Base-by-base conservation (phyloP, 2,329 filamentous ascomycete genomes). In the Mycosphaerella arachidis region DNA sequence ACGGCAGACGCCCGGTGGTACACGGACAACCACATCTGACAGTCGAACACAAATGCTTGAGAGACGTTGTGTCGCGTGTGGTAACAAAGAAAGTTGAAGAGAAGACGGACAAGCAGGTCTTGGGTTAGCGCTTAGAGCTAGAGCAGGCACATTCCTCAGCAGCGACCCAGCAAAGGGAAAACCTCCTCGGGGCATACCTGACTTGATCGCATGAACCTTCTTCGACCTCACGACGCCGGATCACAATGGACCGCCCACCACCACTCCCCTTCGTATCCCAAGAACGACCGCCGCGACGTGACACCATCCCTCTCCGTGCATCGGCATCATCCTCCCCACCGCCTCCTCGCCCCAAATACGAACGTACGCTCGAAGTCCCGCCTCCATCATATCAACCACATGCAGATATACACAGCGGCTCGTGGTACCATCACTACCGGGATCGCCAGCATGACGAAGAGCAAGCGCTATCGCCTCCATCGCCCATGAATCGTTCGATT, bases 21-120 rank as follows among this genome's bases (percentile, higher is more conserved):
- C 46, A 50, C 46, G 46, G 46, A 9, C 46, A 50, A 50, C 46
- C 46, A 50, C 46, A 29, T 50, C 46, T 50, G 46, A 50, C 46
- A 12, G 6, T 13, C 16, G 46, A 50, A 29, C 46, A 29, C 24
- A 50, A 50, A 50, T 50, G 8, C 29, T 29, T n/a, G 24, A 29
- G 9, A 4, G 27, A 8, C 2, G 46, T n/a, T 29, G 46, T 50
- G 46, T 50, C 50, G 29, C 50, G 18, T 35, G 31, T 10, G 10
- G 13, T 12, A n/a, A 30, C 50, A 53, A 53, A 53, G 31, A 35
- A 29, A 29, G 18, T 9, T 27, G 48, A 16, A 50, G 20, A 43
- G 5, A 37, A 37, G 35, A 10, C 7, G 7, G 40, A 43, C 40
- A 6, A 6, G 4, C 40, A n/a, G 5, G 7, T n/a, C 16, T 43